Evolutionary conservation across 2,329 filamentous ascomycete genomes (phyloP).

Genomic region (Calonectria hawksworthii): DNA sequence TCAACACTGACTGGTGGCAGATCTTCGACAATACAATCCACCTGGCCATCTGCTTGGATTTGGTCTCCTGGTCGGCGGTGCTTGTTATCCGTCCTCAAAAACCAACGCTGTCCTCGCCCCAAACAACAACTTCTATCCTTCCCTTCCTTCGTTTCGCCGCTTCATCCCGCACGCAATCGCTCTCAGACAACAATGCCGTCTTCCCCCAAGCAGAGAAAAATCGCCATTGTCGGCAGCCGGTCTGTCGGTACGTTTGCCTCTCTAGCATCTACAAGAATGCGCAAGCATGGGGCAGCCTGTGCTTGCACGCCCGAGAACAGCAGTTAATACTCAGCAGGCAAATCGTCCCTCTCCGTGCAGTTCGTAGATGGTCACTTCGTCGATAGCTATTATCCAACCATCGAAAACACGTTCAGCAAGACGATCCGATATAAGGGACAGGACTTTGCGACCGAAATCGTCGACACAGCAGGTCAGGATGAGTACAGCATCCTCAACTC

Average conservation of each 20-base stretch:
- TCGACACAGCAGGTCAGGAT: slow-evolving; percentile 98
- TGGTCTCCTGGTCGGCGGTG: background rate
- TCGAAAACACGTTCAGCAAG: slow-evolving; percentile 99
- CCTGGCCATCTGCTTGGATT: background rate
- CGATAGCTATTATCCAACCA: slow-evolving; percentile 98
- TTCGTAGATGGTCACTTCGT: slow-evolving; percentile 99
- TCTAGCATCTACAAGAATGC: background rate
- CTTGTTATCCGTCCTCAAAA: background rate
- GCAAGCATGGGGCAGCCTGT: slow-evolving; percentile 16
- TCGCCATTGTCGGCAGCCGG: slow-evolving; percentile 94
- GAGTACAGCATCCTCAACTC: slow-evolving; percentile 99
- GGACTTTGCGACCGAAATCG: slow-evolving; percentile 96
- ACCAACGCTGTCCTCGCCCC: background rate
- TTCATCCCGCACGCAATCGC: slow-evolving; percentile 1
- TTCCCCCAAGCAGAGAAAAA: slow-evolving; percentile 88
- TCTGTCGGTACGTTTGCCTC: slow-evolving; percentile 73
- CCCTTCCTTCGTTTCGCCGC: background rate
- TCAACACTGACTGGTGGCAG: background rate
- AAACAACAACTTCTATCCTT: background rate
- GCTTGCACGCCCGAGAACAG: background rate
- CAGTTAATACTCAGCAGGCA: slow-evolving; percentile 71
- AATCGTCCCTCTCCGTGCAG: slow-evolving; percentile 96
- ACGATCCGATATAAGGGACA: slow-evolving; percentile 93
- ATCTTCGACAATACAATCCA: background rate
- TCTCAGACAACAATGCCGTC: slow-evolving; percentile 49